Percentiles rank a stretch among this genome's conserved stretches.
phyloP scores from a whole-genome alignment of 495 filamentous ascomycete genomes.

The Lichenothelia convexa region DNA sequence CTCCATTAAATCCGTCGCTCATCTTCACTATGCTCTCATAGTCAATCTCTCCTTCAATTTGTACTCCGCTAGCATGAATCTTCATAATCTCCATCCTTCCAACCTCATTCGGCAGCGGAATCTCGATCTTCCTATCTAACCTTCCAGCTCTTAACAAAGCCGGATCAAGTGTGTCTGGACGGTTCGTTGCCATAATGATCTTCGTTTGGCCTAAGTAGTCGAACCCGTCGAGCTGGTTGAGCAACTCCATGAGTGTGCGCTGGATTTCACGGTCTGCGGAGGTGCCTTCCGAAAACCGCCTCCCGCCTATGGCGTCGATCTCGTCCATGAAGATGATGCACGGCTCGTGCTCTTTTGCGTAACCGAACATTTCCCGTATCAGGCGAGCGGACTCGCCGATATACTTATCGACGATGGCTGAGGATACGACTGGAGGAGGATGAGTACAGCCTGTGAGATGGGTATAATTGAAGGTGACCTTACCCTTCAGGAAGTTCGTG shows the following conservation, averaged over 20 bases:
- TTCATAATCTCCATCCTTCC: conserved; percentile 95
- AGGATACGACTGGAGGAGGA: conserved; percentile 63
- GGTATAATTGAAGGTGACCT: conserved; percentile 2
- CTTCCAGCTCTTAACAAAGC: conserved; percentile 85
- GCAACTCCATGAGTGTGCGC: conserved; percentile 94
- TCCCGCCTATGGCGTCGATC: conserved; percentile 96
- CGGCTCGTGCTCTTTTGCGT: conserved; percentile 97
- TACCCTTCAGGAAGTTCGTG: conserved; percentile 97
- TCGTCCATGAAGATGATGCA: conserved; percentile 99
- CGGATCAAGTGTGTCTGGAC: conserved; percentile 93
- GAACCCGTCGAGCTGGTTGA: conserved; percentile 98
- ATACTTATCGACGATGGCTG: conserved; percentile 99
- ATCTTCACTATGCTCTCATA: conserved; percentile 99
- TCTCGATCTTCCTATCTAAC: conserved; percentile 96
- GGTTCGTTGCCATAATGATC: conserved; percentile 99
- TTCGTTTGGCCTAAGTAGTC: conserved; percentile 99
- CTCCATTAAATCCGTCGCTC: conserved; percentile 94
- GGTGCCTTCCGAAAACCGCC: conserved; percentile 95
- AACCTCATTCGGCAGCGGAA: conserved; percentile 96
- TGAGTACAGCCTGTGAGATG: conserved; percentile 11
- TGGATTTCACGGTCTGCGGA: conserved; percentile 98
- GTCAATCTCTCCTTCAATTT: conserved; percentile 88
- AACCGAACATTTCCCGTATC: conserved; percentile 99
- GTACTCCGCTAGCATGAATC: conserved; percentile 79
- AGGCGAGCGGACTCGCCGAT: conserved; percentile 95